Evolutionary conservation across 2,329 filamentous ascomycete species (phyloP).

Genomic region (Stagonosporopsis tanaceti): DNA sequence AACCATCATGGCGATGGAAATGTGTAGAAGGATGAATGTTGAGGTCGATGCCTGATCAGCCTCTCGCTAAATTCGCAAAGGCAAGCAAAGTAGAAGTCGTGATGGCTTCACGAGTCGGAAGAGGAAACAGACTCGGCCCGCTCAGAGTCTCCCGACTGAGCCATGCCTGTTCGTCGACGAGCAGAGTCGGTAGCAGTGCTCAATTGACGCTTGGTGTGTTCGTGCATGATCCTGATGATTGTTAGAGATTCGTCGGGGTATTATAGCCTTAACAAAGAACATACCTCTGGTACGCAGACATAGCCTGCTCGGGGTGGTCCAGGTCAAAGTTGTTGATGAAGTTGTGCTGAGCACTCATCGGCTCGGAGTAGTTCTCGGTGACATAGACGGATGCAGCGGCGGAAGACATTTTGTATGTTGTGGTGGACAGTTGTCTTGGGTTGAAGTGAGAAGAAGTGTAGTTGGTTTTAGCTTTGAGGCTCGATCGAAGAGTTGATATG

Average conservation of each 20-base stretch:
- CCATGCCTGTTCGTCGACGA: constrained; percentile 46
- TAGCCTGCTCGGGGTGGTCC: constrained; percentile 48
- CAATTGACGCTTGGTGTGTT: constrained; percentile 60
- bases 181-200: constrained; percentile 56
- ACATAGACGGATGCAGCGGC: constrained; percentile 46
- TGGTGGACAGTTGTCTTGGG: background rate
- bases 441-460: background rate
- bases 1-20: constrained; percentile 7
- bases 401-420: constrained; percentile 30
- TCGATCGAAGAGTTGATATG: constrained; percentile 2
- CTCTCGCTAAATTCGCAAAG: constrained; percentile 12
- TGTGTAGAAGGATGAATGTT: background rate
- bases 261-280: constrained; percentile 9
- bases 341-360: constrained; percentile 53
- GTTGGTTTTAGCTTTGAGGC: background rate
- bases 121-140: constrained; percentile 31
- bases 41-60: constrained; percentile 6
- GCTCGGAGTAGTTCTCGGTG: constrained; percentile 51
- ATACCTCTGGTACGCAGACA: constrained; percentile 56
- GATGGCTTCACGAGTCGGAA: constrained; percentile 20
- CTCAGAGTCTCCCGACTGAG: constrained; percentile 11
- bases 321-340: constrained; percentile 56
- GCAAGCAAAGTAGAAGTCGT: background rate
- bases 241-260: constrained; percentile 19
- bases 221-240: constrained; percentile 55